Base-by-base conservation (phyloP, 176 grass and related monocot species). In the Oryza coarctata region DNA sequence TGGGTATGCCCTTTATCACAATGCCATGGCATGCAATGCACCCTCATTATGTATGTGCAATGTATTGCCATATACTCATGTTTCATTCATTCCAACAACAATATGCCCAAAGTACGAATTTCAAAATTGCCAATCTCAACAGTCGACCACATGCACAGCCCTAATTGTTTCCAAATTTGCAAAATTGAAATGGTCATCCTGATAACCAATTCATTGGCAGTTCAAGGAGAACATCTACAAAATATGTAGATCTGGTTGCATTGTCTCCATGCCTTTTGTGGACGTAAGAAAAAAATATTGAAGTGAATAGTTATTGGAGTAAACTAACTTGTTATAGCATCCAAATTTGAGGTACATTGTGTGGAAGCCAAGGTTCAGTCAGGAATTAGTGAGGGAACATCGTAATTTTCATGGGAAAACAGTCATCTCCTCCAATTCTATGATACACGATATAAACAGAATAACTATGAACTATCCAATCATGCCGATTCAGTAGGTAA, bases 1-100 rank as follows among this genome's bases (percentile, higher is more conserved):
- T 67, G 70, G 77, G 27, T 55, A 85, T 32, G 62, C 12, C 66
- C 57, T 65, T 65, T 43, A 77, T 73, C 34, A 82, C 23, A 60
- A 60, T 60, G 34, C 7, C 8, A 34, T 14, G 18, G 41, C 22
- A 77, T 81, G 44, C 23, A 29, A 35, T 76, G 32, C 12, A 31
- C 68, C 67, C 57, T 14, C n/a, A 17, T 34, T 55, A 22, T 18
- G 36, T 52, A 22, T 20, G 38, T 52, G 60, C 3, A 31, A 77
- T 71, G 44, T n/a, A 72, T 29, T 83, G 34, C 57, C 44, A 9
- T 67, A 3, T 57, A 23, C 2, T 60, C 43, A 25, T 30, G 26
- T 67, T 27, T 12, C 55, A 60, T 25, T 60, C 18, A 4, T 60
- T 57, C 73, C 20, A 83, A 71, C 31, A 87, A 36, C 58, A 57